Conservation (phyloP, 2,329 filamentous ascomycete genomes). For the Phialocephala subalpina region DNA sequence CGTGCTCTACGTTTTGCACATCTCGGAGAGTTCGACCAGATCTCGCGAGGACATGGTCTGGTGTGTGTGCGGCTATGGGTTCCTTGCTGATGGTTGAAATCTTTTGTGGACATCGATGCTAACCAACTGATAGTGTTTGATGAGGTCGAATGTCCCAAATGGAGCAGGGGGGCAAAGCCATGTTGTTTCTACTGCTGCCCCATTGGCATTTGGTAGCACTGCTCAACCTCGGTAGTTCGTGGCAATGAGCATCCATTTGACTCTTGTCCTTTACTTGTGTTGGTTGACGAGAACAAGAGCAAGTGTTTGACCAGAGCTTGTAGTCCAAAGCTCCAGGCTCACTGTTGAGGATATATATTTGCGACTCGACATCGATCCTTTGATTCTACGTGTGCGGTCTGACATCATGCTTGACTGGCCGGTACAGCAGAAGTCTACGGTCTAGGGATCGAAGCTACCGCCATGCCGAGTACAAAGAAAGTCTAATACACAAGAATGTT, state of each 20-base stretch:
- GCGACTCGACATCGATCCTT: too few relatives aligned
- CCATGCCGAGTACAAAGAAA: too few relatives aligned
- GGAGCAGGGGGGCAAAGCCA: neutral
- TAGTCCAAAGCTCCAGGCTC: too few relatives aligned
- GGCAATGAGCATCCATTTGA: neutral
- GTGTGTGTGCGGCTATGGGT: slow-evolving; percentile 73
- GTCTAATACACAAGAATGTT: too few relatives aligned
- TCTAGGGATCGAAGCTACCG: too few relatives aligned
- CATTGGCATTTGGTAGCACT: neutral
- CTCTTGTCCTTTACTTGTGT: neutral
- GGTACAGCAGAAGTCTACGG: too few relatives aligned
- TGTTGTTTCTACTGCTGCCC: neutral
- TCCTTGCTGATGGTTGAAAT: slow-evolving; percentile 19
- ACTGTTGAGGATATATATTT: too few relatives aligned
- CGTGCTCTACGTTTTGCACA: slow-evolving; percentile 97
- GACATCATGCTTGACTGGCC: too few relatives aligned
- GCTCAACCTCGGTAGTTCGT: neutral
- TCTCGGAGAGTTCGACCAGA: slow-evolving; percentile 91
- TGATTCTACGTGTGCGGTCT: too few relatives aligned
- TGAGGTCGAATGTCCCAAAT: neutral
- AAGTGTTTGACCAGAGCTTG: too few relatives aligned
- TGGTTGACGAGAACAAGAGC: too few relatives aligned
- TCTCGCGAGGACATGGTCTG: slow-evolving; percentile 91
- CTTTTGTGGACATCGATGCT: slow-evolving; percentile 22
- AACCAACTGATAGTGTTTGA: slow-evolving; percentile 37